A percentile compares a stretch with the other conserved stretches of the same genome.
phyloP scores from a whole-genome alignment of 768 basidiomycete genomes.

The Psilocybe azurescens region DNA sequence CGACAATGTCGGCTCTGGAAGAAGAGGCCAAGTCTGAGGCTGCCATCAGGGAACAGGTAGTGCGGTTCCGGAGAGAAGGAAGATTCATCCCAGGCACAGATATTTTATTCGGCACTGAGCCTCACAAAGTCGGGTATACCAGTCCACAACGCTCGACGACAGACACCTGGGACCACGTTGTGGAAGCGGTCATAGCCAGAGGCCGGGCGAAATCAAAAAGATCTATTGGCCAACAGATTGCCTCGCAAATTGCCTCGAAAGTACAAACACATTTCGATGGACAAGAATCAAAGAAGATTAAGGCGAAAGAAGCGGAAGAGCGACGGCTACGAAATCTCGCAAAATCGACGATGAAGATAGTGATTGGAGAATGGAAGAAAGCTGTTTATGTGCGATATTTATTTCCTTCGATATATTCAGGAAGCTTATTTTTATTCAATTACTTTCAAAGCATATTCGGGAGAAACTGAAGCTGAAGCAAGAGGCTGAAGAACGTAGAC shows the following conservation, averaged over 20 bases:
- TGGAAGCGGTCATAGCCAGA: constrained; percentile 46
- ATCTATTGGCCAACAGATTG: constrained; percentile 41
- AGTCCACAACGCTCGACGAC: constrained; percentile 38
- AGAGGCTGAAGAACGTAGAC: constrained; percentile 79
- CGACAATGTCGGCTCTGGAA: constrained; percentile 42
- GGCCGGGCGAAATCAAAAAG: constrained; percentile 32
- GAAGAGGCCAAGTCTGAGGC: constrained; percentile 35
- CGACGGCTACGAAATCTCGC: constrained; percentile 67
- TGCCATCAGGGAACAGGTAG: constrained; percentile 37
- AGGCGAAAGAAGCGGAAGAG: constrained; percentile 64
- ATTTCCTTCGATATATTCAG: constrained; percentile 16
- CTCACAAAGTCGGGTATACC: constrained; percentile 28
- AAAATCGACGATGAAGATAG: constrained; percentile 71
- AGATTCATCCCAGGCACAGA: constrained; percentile 45
- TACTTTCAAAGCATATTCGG: constrained; percentile 63
- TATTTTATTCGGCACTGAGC: constrained; percentile 34
- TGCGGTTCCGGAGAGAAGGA: constrained; percentile 39
- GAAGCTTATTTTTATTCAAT: not conserved
- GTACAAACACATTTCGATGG: constrained; percentile 80
- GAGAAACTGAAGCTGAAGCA: constrained; percentile 65
- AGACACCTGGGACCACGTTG: constrained; percentile 66
- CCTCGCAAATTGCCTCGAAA: constrained; percentile 64
- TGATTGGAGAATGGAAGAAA: constrained; percentile 85
- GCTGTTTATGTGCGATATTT: constrained; percentile 74
- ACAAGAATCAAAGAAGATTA: constrained; percentile 65